Conservation (phyloP, 192 early-diverging fungal species). For the Linnemannia zychae region DNA sequence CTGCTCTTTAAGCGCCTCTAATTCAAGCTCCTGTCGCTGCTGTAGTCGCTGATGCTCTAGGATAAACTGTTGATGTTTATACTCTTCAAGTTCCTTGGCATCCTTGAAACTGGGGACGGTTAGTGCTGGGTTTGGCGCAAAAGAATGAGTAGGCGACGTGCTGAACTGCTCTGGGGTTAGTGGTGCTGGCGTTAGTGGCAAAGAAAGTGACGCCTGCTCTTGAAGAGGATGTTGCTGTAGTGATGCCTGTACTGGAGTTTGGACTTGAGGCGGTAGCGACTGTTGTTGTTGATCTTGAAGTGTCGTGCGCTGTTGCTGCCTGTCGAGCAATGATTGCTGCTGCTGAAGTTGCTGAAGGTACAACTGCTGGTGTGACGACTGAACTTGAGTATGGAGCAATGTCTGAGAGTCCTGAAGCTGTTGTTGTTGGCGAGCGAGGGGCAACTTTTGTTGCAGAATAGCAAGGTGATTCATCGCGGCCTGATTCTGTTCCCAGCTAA, state of each 20-base stretch:
- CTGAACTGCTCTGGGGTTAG: not conserved
- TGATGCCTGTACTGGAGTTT: not conserved
- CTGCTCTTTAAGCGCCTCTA: not conserved
- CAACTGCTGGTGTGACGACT: not conserved
- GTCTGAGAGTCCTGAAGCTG: slow-evolving; percentile 2
- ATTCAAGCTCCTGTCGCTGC: slow-evolving; percentile 16
- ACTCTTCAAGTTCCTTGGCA: slow-evolving; percentile 17
- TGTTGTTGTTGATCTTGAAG: not conserved
- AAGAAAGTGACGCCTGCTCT: not conserved
- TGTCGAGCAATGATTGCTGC: not conserved
- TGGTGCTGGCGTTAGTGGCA: not conserved
- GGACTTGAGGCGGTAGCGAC: not conserved
- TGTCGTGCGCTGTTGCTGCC: not conserved
- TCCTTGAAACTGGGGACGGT: slow-evolving; percentile 1
- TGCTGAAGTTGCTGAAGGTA: not conserved
- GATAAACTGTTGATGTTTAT: slow-evolving; percentile 32
- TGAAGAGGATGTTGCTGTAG: not conserved
- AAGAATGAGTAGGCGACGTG: not conserved
- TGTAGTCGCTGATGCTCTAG: slow-evolving; percentile 30
- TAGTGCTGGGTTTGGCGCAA: not conserved
- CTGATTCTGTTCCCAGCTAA: not conserved
- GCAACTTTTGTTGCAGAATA: slow-evolving; percentile 19
- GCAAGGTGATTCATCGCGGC: slow-evolving; percentile 16
- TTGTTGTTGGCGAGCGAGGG: slow-evolving; percentile 2
- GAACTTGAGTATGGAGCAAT: not conserved